Evolutionary conservation across 2,329 filamentous ascomycete species (phyloP).

Genomic region (Claviceps maximensis): DNA sequence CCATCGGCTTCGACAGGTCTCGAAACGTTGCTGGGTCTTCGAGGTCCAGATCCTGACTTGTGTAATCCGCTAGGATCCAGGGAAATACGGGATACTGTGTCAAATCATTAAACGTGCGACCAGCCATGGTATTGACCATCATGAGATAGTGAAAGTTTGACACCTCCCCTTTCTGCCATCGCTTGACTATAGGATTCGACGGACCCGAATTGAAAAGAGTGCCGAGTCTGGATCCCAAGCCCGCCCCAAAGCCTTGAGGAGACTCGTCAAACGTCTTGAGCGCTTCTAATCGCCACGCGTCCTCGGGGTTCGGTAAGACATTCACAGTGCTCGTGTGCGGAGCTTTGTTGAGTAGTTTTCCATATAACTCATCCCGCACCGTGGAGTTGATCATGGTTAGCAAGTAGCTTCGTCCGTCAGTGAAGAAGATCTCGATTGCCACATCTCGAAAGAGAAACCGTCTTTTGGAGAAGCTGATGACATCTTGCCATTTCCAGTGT

Average conservation of each 20-base stretch:
- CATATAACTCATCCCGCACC: conserved; percentile 67
- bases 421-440: conserved; percentile 94
- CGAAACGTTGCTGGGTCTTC: conserved; percentile 74
- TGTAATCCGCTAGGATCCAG: conserved; percentile 93
- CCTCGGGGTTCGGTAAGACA: conserved; percentile 63
- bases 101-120: conserved; percentile 91
- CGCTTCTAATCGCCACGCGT: conserved; percentile 83
- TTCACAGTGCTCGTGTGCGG: conserved; percentile 64
- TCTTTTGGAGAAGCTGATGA: conserved; percentile 90
- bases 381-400: conserved; percentile 66
- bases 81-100: conserved; percentile 98
- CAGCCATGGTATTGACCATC: conserved; percentile 95
- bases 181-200: conserved; percentile 72
- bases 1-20: conserved; percentile 92
- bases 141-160: conserved; percentile 99
- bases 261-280: conserved; percentile 52
- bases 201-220: conserved; percentile 79
- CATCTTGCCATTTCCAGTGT: conserved; percentile 87
- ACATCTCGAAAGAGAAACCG: conserved; percentile 93
- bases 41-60: conserved; percentile 81
- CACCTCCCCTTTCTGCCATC: conserved; percentile 87
- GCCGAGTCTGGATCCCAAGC: conserved; percentile 76
- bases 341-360: conserved; percentile 62
- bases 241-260: conserved; percentile 56
- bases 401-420: conserved; percentile 88